Conservation (phyloP, 2,329 filamentous ascomycete species). For the Fonsecaea nubica region DNA sequence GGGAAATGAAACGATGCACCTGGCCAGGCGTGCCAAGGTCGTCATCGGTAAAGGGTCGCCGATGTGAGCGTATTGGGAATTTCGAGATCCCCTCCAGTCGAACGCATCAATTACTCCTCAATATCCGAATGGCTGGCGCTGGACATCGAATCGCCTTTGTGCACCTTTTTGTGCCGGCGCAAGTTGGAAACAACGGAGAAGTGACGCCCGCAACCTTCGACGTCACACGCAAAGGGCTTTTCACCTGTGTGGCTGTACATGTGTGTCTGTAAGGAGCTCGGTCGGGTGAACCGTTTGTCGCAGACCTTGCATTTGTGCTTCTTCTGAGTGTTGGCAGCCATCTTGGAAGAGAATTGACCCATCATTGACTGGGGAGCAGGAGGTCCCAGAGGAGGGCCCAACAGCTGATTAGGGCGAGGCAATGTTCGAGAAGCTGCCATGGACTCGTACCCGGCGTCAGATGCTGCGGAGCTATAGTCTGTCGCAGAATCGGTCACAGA, state of each 20-base stretch:
- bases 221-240: conserved; percentile 94
- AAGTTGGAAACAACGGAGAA: conserved; percentile 98
- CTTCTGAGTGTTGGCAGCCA: conserved; percentile 94
- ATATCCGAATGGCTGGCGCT: conserved; percentile 39
- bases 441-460: conserved; percentile 76
- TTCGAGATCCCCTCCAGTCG: background rate
- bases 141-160: conserved; percentile 66
- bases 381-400: conserved; percentile 68
- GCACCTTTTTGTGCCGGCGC: conserved; percentile 92
- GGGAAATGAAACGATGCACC: conserved; percentile 21
- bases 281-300: conserved; percentile 94
- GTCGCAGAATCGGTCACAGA: conserved; percentile 67
- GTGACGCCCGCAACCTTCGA: conserved; percentile 91
- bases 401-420: conserved; percentile 73
- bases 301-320: conserved; percentile 99
- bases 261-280: conserved; percentile 92
- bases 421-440: conserved; percentile 76
- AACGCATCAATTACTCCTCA: conserved; percentile 32
- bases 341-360: conserved; percentile 96
- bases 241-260: conserved; percentile 99
- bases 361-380: conserved; percentile 97
- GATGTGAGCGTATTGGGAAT: background rate
- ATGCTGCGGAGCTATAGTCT: conserved; percentile 88
- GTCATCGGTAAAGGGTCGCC: background rate
- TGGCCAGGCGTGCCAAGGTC: conserved; percentile 9